These are phyloP conservation scores for Coemansia sp. DNA, from an alignment of 192 early-diverging fungal species.

Conservation along the genomic window DNA sequence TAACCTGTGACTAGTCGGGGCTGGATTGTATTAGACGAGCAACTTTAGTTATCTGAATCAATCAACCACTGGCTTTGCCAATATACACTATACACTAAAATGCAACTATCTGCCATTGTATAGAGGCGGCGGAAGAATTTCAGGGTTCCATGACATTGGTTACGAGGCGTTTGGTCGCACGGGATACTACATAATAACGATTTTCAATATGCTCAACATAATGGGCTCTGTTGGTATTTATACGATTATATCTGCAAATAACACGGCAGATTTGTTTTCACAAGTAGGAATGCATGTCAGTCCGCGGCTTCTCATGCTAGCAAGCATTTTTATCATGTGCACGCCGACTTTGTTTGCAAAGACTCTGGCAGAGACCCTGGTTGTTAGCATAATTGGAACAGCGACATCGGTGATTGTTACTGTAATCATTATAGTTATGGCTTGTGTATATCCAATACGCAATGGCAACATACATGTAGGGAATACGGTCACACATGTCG, in stretches of 20 bases:
- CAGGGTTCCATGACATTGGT: conserved; percentile 41
- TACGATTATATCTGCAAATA: conserved; percentile 35
- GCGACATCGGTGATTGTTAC: conserved; percentile 61
- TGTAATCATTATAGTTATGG: conserved; percentile 54
- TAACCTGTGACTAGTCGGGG: neutral
- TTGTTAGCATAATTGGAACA: conserved; percentile 62
- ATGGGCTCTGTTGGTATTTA: conserved; percentile 42
- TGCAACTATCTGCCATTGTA: no score
- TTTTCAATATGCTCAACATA: conserved; percentile 45
- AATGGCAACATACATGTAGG: conserved; percentile 28
- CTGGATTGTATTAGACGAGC: no score
- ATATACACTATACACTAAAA: no score
- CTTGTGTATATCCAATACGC: conserved; percentile 33
- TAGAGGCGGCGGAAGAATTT: conserved; percentile 43
- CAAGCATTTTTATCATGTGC: conserved; percentile 52
- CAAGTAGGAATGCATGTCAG: conserved; percentile 31
- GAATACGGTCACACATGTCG: conserved; percentile 9
- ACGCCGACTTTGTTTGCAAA: conserved; percentile 63
- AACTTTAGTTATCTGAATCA: no score
- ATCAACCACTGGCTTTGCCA: no score
- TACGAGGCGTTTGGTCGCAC: conserved; percentile 34
- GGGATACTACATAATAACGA: conserved; percentile 36
- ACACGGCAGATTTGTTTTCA: conserved; percentile 28
- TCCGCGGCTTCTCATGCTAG: conserved; percentile 38
- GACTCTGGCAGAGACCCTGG: conserved; percentile 68